Evolutionary conservation across 2,329 filamentous ascomycete species (phyloP).

Genomic region (Didymella glomerata): DNA sequence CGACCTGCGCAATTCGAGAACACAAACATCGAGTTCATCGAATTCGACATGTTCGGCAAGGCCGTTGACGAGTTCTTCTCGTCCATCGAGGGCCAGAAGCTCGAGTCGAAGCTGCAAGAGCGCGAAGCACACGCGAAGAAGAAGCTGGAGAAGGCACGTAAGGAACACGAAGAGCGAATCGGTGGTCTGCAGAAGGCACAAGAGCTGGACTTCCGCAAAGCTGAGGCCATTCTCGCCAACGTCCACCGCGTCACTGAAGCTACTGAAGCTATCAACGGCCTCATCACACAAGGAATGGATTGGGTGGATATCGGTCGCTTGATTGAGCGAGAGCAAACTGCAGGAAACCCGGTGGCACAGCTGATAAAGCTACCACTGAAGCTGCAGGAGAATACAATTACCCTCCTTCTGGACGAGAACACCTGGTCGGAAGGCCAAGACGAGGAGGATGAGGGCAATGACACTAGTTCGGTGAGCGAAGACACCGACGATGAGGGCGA

Average conservation of each 20-base stretch:
- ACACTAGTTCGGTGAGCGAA: conserved; percentile 71
- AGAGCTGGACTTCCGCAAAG: conserved; percentile 84
- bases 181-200: conserved; percentile 84
- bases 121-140: conserved; percentile 81
- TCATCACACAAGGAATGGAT: conserved; percentile 96
- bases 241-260: conserved; percentile 90
- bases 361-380: conserved; percentile 89
- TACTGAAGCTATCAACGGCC: conserved; percentile 87
- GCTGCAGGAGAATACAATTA: conserved; percentile 87
- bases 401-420: conserved; percentile 77
- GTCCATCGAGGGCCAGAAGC: conserved; percentile 90
- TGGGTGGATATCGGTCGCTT: conserved; percentile 91
- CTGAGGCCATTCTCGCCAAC: conserved; percentile 89
- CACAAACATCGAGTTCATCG: conserved; percentile 70
- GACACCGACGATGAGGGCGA: conserved; percentile 67
- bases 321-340: conserved; percentile 84
- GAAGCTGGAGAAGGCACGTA: conserved; percentile 83
- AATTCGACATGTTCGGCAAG: conserved; percentile 87
- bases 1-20: conserved; percentile 81
- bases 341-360: conserved; percentile 83
- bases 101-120: conserved; percentile 84
- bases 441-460: conserved; percentile 63
- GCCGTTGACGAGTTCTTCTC: conserved; percentile 98
- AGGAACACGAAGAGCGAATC: conserved; percentile 85
- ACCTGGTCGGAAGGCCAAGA: conserved; percentile 70